Percentiles rank a stretch among this genome's conserved stretches.
These are phyloP conservation scores for Chaetomium olivaceum DNA, from an alignment of 2,329 filamentous ascomycete genomes.

Conservation along the genomic window DNA sequence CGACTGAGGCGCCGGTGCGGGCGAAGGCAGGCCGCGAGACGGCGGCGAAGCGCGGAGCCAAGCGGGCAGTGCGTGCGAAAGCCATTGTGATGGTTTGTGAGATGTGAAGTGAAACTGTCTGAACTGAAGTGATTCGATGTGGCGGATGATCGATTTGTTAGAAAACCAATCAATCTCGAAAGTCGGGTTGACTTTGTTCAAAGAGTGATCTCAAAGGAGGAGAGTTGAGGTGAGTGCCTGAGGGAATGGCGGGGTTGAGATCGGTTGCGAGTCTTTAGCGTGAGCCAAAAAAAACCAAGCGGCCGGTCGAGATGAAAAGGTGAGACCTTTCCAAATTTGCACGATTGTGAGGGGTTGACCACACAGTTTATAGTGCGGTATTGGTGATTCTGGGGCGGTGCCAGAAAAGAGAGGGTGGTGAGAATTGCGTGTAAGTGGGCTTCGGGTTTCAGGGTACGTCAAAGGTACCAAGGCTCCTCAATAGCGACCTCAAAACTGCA, in stretches of 20 bases:
- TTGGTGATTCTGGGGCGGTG: not conserved
- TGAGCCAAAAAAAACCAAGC: not conserved
- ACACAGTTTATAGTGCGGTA: too few species aligned
- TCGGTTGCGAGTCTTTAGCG: not conserved
- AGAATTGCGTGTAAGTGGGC: slow-evolving; percentile 13
- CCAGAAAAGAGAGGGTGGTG: not conserved
- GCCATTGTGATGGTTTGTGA: slow-evolving; percentile 32
- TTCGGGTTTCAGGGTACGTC: slow-evolving; percentile 33
- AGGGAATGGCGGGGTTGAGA: not conserved
- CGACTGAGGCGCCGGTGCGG: slow-evolving; percentile 26
- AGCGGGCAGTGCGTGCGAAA: slow-evolving; percentile 34
- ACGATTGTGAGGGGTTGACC: too few species aligned
- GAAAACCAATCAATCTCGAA: not conserved
- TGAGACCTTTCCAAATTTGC: not conserved
- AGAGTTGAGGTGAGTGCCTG: not conserved
- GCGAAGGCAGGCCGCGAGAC: slow-evolving; percentile 33
- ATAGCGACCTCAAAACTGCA: slow-evolving; percentile 41
- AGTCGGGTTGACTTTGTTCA: not conserved
- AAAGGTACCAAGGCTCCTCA: slow-evolving; percentile 39
- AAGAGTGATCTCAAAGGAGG: not conserved
- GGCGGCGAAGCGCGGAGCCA: slow-evolving; percentile 37
- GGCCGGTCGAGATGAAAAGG: not conserved
- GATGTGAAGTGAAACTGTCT: slow-evolving; percentile 1
- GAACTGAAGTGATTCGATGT: not conserved
- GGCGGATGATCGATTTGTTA: not conserved